Percentiles rank a stretch among this genome's conserved stretches.
phyloP scores from a whole-genome alignment of 2,329 filamentous ascomycete genomes.

The Colletotrichum sp. region DNA sequence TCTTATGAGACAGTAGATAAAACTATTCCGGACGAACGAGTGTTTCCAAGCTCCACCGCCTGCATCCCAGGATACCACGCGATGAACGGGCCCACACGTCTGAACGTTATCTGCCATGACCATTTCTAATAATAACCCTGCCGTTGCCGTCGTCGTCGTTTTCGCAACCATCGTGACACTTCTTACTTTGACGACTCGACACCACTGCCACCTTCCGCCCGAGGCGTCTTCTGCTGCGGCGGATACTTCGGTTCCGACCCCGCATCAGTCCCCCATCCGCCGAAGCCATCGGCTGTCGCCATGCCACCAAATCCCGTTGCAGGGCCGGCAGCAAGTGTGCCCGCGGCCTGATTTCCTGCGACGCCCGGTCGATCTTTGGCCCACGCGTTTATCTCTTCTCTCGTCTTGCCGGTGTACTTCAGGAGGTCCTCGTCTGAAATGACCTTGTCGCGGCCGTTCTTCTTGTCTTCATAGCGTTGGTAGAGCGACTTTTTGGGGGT shows the following conservation, averaged over 20 bases:
- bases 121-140: neutral
- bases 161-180: neutral
- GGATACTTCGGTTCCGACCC: conserved; percentile 40
- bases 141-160: neutral
- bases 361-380: conserved; percentile 43
- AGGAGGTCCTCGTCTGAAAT: conserved; percentile 43
- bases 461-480: conserved; percentile 35
- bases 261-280: conserved; percentile 38
- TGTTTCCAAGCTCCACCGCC: neutral
- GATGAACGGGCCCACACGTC: neutral
- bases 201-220: neutral
- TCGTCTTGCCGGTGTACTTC: conserved; percentile 46
- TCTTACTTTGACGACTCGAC: neutral
- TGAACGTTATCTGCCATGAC: neutral
- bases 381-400: conserved; percentile 37
- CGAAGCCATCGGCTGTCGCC: conserved; percentile 32
- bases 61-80: neutral
- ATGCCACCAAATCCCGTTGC: conserved; percentile 34
- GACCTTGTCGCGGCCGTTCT: conserved; percentile 27
- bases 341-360: conserved; percentile 43
- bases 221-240: conserved; percentile 22
- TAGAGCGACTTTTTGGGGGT: conserved; percentile 34
- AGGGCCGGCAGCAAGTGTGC: conserved; percentile 33
- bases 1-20: neutral
- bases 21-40: conserved; percentile 2